phyloP scores from a whole-genome alignment of 2,329 filamentous ascomycete species.

The Lachnellula suecica region DNA sequence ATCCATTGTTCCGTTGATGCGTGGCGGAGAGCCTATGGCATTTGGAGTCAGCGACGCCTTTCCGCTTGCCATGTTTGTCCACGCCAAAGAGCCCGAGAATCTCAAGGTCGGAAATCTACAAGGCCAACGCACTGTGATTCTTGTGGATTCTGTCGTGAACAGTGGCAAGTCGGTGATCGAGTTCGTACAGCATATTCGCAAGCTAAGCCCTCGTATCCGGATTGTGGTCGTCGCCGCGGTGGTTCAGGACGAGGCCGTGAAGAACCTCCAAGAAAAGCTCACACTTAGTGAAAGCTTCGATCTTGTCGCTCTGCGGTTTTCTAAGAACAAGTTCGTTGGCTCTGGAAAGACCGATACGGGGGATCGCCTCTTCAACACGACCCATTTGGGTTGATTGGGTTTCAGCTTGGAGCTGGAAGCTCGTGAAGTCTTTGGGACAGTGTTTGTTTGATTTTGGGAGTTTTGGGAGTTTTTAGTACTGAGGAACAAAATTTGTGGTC shows the following conservation, averaged over 20 bases:
- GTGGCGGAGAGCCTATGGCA: slow-evolving; percentile 62
- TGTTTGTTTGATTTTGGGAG: too few species aligned
- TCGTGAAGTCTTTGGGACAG: too few species aligned
- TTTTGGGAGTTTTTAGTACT: too few species aligned
- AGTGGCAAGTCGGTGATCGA: slow-evolving; percentile 48
- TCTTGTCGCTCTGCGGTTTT: slow-evolving; percentile 54
- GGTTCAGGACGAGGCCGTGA: slow-evolving; percentile 42
- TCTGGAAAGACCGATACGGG: slow-evolving; percentile 55
- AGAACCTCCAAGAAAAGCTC: slow-evolving; percentile 13
- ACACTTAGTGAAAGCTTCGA: slow-evolving; percentile 30
- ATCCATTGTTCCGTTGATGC: slow-evolving; percentile 60
- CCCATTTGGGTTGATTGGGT: slow-evolving; percentile 40
- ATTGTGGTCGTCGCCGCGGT: slow-evolving; percentile 57
- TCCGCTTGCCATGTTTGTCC: slow-evolving; percentile 50
- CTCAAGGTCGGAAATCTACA: slow-evolving; percentile 43
- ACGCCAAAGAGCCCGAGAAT: slow-evolving; percentile 41
- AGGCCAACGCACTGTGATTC: slow-evolving; percentile 41
- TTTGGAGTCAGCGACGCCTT: slow-evolving; percentile 54
- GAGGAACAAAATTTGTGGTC: too few species aligned
- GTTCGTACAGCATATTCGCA: slow-evolving; percentile 48
- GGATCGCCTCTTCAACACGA: slow-evolving; percentile 59
- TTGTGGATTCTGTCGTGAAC: slow-evolving; percentile 64
- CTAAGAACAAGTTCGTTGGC: slow-evolving; percentile 55
- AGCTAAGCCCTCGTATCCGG: slow-evolving; percentile 35
- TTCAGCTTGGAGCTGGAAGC: too few species aligned